These are phyloP conservation scores for Naumovozyma dairenensis DNA, from an alignment of 805 yeast genomes.

Conservation along the genomic window DNA sequence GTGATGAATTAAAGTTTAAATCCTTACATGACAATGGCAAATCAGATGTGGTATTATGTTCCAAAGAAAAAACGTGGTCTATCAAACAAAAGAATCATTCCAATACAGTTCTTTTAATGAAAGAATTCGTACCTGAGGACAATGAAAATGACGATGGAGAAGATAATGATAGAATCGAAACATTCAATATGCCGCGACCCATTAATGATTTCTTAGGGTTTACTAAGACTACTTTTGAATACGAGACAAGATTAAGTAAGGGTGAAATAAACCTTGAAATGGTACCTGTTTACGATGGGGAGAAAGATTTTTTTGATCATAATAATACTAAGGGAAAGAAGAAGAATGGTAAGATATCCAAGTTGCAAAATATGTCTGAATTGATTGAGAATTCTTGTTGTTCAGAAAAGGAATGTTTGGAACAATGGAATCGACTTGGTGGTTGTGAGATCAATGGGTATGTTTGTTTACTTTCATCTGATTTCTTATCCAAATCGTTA, in stretches of 20 bases:
- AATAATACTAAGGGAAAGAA: slow-evolving; percentile 6
- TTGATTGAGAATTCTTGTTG: slow-evolving; percentile 40
- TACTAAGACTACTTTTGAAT: slow-evolving; percentile 23
- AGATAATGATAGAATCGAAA: not conserved
- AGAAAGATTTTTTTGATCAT: slow-evolving; percentile 7
- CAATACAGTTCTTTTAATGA: slow-evolving; percentile 59
- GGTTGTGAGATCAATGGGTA: slow-evolving; percentile 47
- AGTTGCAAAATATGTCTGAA: slow-evolving; percentile 29
- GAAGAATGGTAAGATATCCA: too few species aligned
- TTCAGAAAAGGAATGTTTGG: slow-evolving; percentile 44
- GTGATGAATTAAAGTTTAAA: slow-evolving; percentile 18
- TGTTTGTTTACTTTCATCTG: slow-evolving; percentile 31
- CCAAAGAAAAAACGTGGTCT: slow-evolving; percentile 47
- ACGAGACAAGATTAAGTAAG: slow-evolving; percentile 28
- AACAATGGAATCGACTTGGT: slow-evolving; percentile 41
- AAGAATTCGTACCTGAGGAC: slow-evolving; percentile 20
- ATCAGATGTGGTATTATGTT: slow-evolving; percentile 50
- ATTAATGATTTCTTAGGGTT: slow-evolving; percentile 25
- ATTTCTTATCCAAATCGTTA: slow-evolving; percentile 27
- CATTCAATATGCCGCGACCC: slow-evolving; percentile 19
- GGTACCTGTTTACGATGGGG: slow-evolving; percentile 34
- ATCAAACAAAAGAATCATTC: slow-evolving; percentile 79
- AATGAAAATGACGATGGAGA: slow-evolving; percentile 3
- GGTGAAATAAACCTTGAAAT: slow-evolving; percentile 27
- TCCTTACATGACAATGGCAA: slow-evolving; percentile 19